Percentiles rank a stretch among this genome's conserved stretches.
Evolutionary conservation across 768 basidiomycete genomes (phyloP).

Genomic region (Tulasnella sp.): DNA sequence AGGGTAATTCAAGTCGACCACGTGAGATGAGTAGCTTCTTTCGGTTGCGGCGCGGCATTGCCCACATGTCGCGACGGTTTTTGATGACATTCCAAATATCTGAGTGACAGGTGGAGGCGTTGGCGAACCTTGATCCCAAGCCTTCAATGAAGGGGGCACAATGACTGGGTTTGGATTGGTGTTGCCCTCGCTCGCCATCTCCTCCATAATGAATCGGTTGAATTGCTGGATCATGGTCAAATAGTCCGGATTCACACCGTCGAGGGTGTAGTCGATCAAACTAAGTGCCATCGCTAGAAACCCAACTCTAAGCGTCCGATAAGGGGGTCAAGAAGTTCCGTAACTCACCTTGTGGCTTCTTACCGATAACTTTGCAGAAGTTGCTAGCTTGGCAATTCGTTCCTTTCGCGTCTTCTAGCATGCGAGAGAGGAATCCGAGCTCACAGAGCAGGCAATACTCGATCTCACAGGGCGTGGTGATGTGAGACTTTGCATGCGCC

Average conservation of each 20-base stretch:
- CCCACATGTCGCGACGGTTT: slow-evolving; percentile 64
- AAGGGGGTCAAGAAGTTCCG: neutral
- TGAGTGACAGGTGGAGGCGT: slow-evolving; percentile 74
- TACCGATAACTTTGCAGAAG: slow-evolving; percentile 89
- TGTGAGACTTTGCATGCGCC: slow-evolving; percentile 80
- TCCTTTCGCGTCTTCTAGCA: slow-evolving; percentile 92
- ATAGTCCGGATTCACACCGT: slow-evolving; percentile 66
- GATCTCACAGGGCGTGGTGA: slow-evolving; percentile 74
- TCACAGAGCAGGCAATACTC: slow-evolving; percentile 95
- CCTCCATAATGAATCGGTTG: slow-evolving; percentile 88
- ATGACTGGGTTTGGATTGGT: slow-evolving; percentile 50
- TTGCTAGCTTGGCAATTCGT: slow-evolving; percentile 95
- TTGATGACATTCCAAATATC: slow-evolving; percentile 70
- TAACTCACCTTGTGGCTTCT: slow-evolving; percentile 69
- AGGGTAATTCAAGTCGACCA: slow-evolving; percentile 72
- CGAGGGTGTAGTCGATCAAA: slow-evolving; percentile 79
- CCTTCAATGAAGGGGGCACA: slow-evolving; percentile 26
- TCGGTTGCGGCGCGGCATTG: slow-evolving; percentile 62
- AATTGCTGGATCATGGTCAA: slow-evolving; percentile 88
- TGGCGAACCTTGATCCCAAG: slow-evolving; percentile 24
- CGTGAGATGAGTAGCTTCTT: slow-evolving; percentile 73
- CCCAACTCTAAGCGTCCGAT: neutral
- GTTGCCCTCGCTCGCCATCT: slow-evolving; percentile 67
- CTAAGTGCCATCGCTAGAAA: slow-evolving; percentile 60
- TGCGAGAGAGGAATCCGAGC: slow-evolving; percentile 85